Conservation (phyloP, 2,329 filamentous ascomycete genomes). For the Mollisia scopiformis region DNA sequence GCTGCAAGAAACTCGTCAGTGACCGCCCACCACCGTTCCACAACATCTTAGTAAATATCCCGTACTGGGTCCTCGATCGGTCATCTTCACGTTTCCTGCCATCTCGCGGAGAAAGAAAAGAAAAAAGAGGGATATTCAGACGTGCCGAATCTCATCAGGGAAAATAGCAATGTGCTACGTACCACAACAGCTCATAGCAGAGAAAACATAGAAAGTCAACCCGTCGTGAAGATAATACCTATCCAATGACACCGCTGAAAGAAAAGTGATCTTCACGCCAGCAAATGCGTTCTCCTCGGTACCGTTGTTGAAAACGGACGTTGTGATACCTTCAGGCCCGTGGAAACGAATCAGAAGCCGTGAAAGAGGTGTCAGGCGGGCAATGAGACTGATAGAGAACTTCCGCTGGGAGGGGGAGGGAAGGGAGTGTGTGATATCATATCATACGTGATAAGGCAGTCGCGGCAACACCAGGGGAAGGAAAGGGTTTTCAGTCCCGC, state of each 20-base stretch:
- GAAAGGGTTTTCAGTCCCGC: background rate
- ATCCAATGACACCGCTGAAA: background rate
- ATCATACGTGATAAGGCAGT: background rate
- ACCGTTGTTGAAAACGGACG: conserved; percentile 2
- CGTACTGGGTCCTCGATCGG: conserved; percentile 6
- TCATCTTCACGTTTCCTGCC: conserved; percentile 1
- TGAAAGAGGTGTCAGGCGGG: background rate
- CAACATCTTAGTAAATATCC: background rate
- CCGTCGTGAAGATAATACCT: conserved; percentile 5
- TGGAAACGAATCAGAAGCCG: background rate
- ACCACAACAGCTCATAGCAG: background rate
- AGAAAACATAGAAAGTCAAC: background rate
- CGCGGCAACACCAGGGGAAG: background rate
- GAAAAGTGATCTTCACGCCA: background rate
- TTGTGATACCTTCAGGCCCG: background rate
- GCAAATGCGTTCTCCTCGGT: background rate
- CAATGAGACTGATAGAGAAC: too few relatives aligned
- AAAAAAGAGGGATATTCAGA: background rate
- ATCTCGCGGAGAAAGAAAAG: background rate
- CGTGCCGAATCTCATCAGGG: conserved; percentile 10
- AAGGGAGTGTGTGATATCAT: background rate
- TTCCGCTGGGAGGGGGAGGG: background rate
- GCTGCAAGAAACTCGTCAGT: background rate
- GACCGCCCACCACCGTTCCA: conserved; percentile 1
- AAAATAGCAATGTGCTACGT: conserved; percentile 2